Percentiles rank a stretch among this genome's conserved stretches.
Evolutionary conservation across 306 rosid genomes (phyloP).

Genomic region (Cicer bijugum): DNA sequence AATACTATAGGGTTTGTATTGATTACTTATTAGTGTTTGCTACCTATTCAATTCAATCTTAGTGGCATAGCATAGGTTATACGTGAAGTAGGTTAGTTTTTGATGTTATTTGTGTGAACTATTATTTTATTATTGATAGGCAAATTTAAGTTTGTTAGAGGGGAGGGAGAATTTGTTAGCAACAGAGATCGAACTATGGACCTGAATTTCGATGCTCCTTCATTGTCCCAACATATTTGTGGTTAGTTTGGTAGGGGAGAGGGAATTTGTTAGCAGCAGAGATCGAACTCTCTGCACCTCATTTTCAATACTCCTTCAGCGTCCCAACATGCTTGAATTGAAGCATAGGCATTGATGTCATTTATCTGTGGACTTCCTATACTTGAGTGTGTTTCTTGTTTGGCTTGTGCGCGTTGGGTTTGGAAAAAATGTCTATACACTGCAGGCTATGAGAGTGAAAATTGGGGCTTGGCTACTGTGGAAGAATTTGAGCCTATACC

Average conservation of each 20-base stretch:
- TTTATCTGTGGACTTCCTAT: conserved; percentile 77
- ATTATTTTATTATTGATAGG: not conserved
- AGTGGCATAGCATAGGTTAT: conserved; percentile 32
- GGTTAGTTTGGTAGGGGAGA: no score
- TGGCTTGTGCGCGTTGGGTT: conserved; percentile 90
- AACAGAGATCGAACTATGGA: no score
- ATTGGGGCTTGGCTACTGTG: conserved; percentile 81
- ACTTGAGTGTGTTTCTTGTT: conserved; percentile 87
- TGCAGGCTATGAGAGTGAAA: conserved; percentile 92
- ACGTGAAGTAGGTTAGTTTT: not conserved
- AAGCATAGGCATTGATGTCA: conserved; percentile 75
- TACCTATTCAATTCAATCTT: conserved; percentile 25
- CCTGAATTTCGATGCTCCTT: no score
- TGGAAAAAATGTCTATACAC: conserved; percentile 87
- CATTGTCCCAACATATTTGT: no score
- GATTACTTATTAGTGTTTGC: not conserved
- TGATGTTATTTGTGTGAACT: conserved; percentile 19
- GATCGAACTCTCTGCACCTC: no score
- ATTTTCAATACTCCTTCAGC: no score
- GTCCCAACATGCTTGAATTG: conserved; percentile 38
- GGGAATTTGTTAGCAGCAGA: no score
- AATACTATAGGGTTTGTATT: conserved; percentile 27
- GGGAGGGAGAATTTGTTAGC: no score
- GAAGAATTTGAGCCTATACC: conserved; percentile 94
- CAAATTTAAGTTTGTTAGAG: no score